A percentile compares a stretch with the other conserved stretches of the same genome.
Conservation (phyloP, 108 stramenopile species). For the Stephanodiscus minutulus region DNA sequence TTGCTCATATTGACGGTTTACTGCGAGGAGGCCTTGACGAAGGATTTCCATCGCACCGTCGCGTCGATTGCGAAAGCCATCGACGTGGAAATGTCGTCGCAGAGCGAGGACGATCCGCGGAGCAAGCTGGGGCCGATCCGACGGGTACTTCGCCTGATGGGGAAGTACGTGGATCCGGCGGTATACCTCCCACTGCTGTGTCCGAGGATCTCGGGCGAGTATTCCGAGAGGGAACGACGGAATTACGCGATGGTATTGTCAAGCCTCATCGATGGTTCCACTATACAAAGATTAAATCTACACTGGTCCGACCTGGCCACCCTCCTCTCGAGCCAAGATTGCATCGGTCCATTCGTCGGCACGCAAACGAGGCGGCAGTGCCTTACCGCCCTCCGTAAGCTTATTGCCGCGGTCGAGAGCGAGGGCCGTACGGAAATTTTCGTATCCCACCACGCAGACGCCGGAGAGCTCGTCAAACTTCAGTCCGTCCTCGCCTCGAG, state of each 20-base stretch:
- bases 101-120: conserved; percentile 4
- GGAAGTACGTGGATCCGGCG: conserved; percentile 44
- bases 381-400: conserved; percentile 12
- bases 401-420: conserved; percentile 7
- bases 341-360: conserved; percentile 44
- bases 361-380: conserved; percentile 12
- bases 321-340: conserved; percentile 23
- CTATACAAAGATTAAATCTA: conserved; percentile 24
- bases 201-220: conserved; percentile 36
- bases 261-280: conserved; percentile 31
- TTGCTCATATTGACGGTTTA: conserved; percentile 51
- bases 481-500: conserved; percentile 1
- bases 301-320: conserved; percentile 29
- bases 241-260: conserved; percentile 28
- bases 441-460: conserved; percentile 8
- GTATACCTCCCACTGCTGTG: conserved; percentile 29
- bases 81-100: conserved; percentile 11
- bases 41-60: conserved; percentile 49
- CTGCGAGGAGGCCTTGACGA: conserved; percentile 66
- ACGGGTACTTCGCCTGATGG: conserved; percentile 37
- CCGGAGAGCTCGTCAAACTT: conserved; percentile 6
- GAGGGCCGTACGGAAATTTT: conserved; percentile 4
- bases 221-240: conserved; percentile 29
- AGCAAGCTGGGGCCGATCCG: conserved; percentile 16
- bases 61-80: conserved; percentile 43